phyloP scores from a whole-genome alignment of 352 stramenopile species.

The Pythium rishiriense region DNA sequence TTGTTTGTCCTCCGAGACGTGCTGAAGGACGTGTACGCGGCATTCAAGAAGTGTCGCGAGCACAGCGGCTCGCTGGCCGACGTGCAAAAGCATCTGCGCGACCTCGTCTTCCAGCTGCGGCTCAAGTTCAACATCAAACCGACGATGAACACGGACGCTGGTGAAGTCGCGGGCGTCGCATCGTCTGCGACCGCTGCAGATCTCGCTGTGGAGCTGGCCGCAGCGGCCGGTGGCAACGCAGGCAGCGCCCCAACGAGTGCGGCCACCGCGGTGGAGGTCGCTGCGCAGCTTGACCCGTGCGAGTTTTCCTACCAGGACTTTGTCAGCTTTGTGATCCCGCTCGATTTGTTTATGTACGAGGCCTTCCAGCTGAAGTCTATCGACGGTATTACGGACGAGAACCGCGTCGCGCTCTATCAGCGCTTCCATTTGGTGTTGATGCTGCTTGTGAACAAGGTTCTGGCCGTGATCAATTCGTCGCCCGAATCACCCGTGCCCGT shows the following conservation, averaged over 20 bases:
- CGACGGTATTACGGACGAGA: constrained; percentile 38
- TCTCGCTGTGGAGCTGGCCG: background rate
- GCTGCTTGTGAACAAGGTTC: constrained; percentile 42
- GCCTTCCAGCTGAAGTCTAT: constrained; percentile 55
- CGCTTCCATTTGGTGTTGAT: constrained; percentile 42
- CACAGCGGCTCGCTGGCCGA: constrained; percentile 33
- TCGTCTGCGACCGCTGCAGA: constrained; percentile 1
- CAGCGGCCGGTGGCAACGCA: constrained; percentile 4
- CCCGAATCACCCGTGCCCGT: constrained; percentile 33
- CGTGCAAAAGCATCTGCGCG: constrained; percentile 44
- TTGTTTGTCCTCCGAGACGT: constrained; percentile 50
- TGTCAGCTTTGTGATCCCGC: constrained; percentile 41
- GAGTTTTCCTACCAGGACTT: constrained; percentile 62
- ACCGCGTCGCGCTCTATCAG: constrained; percentile 41
- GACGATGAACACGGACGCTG: constrained; percentile 2
- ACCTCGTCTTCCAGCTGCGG: constrained; percentile 47
- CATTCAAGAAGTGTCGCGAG: constrained; percentile 37
- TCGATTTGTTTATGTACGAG: constrained; percentile 63
- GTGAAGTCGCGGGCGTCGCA: background rate
- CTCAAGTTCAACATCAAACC: constrained; percentile 58
- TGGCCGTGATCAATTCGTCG: constrained; percentile 37
- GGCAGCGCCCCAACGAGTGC: background rate
- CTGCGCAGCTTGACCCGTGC: constrained; percentile 31
- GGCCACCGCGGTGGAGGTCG: background rate
- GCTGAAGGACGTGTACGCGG: constrained; percentile 42